These are phyloP conservation scores for Malassezia sp. DNA, from an alignment of 1,284 basidiomycete species.

Conservation along the genomic window DNA sequence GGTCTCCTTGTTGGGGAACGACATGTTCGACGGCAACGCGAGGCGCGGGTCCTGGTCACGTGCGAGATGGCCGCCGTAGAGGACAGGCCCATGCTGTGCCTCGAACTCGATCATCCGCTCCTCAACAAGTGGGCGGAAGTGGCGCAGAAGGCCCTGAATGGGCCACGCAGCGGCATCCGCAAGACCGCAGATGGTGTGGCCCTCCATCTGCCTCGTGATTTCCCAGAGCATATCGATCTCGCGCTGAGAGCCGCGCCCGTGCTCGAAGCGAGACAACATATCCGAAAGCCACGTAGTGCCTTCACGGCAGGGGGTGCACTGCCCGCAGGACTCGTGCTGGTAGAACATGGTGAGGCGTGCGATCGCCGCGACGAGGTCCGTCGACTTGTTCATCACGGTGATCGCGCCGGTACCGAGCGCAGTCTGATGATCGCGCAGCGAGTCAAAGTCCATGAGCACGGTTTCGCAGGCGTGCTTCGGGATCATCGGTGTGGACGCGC, in stretches of 20 bases:
- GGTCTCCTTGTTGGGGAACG: constrained; percentile 18
- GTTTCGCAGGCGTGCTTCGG: constrained; percentile 54
- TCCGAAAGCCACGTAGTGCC: constrained; percentile 51
- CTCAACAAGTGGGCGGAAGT: constrained; percentile 73
- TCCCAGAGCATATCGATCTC: constrained; percentile 76
- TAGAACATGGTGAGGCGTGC: constrained; percentile 64
- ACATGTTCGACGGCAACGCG: constrained; percentile 71
- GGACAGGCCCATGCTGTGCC: constrained; percentile 65
- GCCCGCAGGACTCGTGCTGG: constrained; percentile 96
- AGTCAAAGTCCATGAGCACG: constrained; percentile 84
- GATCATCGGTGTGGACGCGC: constrained; percentile 87
- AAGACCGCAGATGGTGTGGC: constrained; percentile 72
- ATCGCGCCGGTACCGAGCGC: constrained; percentile 94
- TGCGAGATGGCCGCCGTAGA: constrained; percentile 73
- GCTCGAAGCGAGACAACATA: constrained; percentile 55
- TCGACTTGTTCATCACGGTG: constrained; percentile 97
- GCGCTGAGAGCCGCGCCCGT: constrained; percentile 74
- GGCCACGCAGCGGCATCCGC: constrained; percentile 98
- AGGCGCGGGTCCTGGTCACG: constrained; percentile 62
- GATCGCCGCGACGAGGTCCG: constrained; percentile 72
- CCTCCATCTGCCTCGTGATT: constrained; percentile 75
- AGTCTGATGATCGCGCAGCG: constrained; percentile 83
- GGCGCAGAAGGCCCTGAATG: constrained; percentile 84
- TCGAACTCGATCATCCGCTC: constrained; percentile 70
- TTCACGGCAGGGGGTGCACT: constrained; percentile 92